Evolutionary conservation across 108 stramenopile species (phyloP), one percentile per base, ranked within the genome.

Genomic region (Stephanodiscus minutulus): DNA sequence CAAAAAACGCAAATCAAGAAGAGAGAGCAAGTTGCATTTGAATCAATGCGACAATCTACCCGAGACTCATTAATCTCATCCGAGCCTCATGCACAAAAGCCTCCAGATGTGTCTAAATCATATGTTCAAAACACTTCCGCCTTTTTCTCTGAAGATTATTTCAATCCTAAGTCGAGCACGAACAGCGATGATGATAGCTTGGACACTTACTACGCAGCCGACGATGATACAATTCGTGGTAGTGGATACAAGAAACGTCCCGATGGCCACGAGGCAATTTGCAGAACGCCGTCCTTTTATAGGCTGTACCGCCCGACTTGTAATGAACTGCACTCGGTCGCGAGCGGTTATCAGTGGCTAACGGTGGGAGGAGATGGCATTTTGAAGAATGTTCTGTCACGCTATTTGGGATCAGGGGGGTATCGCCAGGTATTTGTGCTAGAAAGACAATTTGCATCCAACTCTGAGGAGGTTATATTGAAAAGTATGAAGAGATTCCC

Each of bases 351-450:
- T 11, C 33, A 66, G 0, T 66, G 65, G 65, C 36, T 66, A 6
- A 33, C 36, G 48, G n/a, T n/a, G n/a, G 35, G 29, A 33, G 65
- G 53, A 37, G 33, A 22, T 18, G n/a, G 20, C 24, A 25, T 17
- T 8, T 11, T 9, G 18, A 48, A 48, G 44, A n/a, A 64, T 31
- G 13, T 0, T 29, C 55, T 29, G 27, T 66, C 65, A 22, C 48
- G 49, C 6, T 66, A 52, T 47, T 36, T 77, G n/a, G 58, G 63
- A 33, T 52, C 54, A 35, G 85, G 85, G 46, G 59, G 68, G 44
- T 86, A 73, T 73, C 82, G 85, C 7, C 68, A 86, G 41, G 86
- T 81, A n/a, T 83, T 81, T 66, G 27, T 64, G 5, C 52, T 81
- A 0, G 47, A 76, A 43, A 27, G 65, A 17, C 36, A 66, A 66